Evolutionary conservation across 1,139 yeast genomes (phyloP).

Genomic region (Pneumocystis carinii): DNA sequence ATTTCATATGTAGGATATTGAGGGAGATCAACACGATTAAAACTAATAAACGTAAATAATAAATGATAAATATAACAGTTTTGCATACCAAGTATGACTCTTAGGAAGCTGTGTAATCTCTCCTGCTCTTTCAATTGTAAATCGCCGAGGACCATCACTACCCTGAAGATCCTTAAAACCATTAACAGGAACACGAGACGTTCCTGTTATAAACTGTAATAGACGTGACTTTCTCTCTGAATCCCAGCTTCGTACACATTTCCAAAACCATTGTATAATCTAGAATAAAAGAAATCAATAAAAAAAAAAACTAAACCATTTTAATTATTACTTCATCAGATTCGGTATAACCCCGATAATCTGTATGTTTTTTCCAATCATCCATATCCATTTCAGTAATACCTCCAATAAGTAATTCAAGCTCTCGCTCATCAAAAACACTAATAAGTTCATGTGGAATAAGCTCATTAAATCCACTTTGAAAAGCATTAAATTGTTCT

Average conservation of each 20-base stretch:
- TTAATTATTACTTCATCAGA: constrained; percentile 54
- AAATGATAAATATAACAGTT: background rate
- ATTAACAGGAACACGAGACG: constrained; percentile 95
- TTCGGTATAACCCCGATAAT: constrained; percentile 94
- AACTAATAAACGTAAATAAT: constrained; percentile 59
- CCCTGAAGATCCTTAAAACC: constrained; percentile 98
- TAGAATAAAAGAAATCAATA: constrained; percentile 17
- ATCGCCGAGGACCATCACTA: constrained; percentile 95
- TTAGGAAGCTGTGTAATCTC: constrained; percentile 86
- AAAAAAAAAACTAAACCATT: constrained; percentile 91
- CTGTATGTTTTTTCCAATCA: constrained; percentile 98
- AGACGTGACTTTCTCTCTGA: constrained; percentile 91
- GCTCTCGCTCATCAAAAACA: constrained; percentile 93
- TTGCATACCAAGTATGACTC: constrained; percentile 19
- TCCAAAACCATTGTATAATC: constrained; percentile 11
- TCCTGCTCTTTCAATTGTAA: constrained; percentile 96
- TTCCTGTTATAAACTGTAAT: constrained; percentile 94
- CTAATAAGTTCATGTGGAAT: constrained; percentile 93
- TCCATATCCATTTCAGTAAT: constrained; percentile 94
- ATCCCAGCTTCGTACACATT: constrained; percentile 76
- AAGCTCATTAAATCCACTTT: constrained; percentile 92
- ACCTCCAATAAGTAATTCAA: constrained; percentile 93
- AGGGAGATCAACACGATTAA: constrained; percentile 84
- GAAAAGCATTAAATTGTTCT: constrained; percentile 89
- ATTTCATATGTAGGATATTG: constrained; percentile 63